These are phyloP conservation scores for Fusarium sp. DNA, from an alignment of 2,329 filamentous ascomycete genomes.

Conservation along the genomic window DNA sequence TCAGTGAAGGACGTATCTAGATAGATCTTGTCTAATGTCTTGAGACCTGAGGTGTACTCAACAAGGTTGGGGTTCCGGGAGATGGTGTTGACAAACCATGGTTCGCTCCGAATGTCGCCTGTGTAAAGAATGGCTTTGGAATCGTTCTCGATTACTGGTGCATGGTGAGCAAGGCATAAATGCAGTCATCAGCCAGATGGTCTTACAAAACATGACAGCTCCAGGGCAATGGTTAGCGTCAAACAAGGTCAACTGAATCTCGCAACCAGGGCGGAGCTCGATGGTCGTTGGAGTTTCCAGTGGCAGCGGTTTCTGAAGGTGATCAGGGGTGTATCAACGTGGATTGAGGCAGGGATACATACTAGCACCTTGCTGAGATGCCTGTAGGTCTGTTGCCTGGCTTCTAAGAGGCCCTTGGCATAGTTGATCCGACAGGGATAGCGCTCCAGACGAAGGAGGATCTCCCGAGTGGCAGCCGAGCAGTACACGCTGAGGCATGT, in stretches of 20 bases:
- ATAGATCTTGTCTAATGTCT: conserved; percentile 83
- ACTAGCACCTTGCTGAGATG: conserved; percentile 79
- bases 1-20: conserved; percentile 84
- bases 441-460: conserved; percentile 84
- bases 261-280: conserved; percentile 75
- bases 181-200: rapidly evolving
- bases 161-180: neutral
- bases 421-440: conserved; percentile 86
- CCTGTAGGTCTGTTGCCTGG: conserved; percentile 79
- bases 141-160: conserved; percentile 77
- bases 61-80: conserved; percentile 78
- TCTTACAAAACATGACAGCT: conserved; percentile 85
- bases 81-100: conserved; percentile 85
- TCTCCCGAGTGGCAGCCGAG: conserved; percentile 83
- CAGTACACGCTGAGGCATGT: conserved; percentile 76
- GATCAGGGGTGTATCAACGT: neutral
- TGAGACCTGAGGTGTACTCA: conserved; percentile 77
- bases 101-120: conserved; percentile 87
- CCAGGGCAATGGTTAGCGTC: conserved; percentile 94
- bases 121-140: conserved; percentile 85
- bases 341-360: conserved; percentile 12
- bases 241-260: conserved; percentile 85
- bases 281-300: conserved; percentile 83
- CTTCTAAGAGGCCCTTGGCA: conserved; percentile 80
- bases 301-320: conserved; percentile 77